phyloP scores from a whole-genome alignment of 768 basidiomycete genomes.

The Candolleomyces aberdarensis region DNA sequence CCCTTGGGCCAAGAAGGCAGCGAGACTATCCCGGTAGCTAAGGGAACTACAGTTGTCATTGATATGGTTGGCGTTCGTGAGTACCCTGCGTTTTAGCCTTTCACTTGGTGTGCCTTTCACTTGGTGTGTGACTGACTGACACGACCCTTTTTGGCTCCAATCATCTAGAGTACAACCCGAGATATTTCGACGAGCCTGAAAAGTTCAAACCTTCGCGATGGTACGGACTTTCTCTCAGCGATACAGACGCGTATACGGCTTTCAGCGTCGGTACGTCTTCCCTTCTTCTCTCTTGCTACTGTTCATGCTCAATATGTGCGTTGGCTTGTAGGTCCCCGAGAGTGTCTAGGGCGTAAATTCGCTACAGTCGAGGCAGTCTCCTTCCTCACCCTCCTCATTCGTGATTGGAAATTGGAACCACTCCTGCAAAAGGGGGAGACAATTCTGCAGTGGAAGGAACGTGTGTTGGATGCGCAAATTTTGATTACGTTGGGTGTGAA shows the following conservation, averaged over 20 bases:
- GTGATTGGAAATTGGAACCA: constrained; percentile 54
- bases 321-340: constrained; percentile 38
- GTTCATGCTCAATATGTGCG: not conserved
- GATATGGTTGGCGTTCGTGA: constrained; percentile 51
- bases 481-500: constrained; percentile 33
- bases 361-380: constrained; percentile 49
- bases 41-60: constrained; percentile 39
- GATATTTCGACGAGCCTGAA: constrained; percentile 47
- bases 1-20: constrained; percentile 37
- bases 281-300: not conserved
- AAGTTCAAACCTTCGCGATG: constrained; percentile 49
- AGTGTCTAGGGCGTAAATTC: constrained; percentile 56
- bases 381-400: constrained; percentile 48
- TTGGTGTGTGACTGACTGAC: too few species aligned
- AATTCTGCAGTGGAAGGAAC: constrained; percentile 30
- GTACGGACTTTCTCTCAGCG: constrained; percentile 35
- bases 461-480: constrained; percentile 36
- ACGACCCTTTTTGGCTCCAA: too few species aligned
- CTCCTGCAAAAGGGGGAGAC: constrained; percentile 37
- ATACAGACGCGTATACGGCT: constrained; percentile 42
- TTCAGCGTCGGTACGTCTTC: constrained; percentile 40
- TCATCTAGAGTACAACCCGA: constrained; percentile 44
- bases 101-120: not conserved
- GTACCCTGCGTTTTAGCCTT: constrained; percentile 13
- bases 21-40: constrained; percentile 32